Conservation (phyloP, 1,284 basidiomycete genomes). For the Ustilago lituana region DNA sequence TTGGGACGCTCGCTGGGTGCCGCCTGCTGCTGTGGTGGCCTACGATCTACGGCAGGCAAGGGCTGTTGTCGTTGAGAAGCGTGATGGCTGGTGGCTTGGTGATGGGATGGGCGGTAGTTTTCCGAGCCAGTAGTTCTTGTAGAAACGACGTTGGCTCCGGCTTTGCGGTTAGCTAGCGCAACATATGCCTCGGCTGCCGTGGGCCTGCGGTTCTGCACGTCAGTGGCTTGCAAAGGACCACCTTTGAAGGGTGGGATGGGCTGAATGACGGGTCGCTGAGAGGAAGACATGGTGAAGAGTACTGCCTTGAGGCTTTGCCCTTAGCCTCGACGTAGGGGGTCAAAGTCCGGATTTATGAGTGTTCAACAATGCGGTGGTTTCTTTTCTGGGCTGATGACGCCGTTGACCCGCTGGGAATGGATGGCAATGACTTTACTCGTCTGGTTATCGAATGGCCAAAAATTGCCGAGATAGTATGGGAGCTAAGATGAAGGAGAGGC, state of each 20-base stretch:
- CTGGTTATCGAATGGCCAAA: no score
- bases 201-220: constrained; percentile 40
- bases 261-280: constrained; percentile 37
- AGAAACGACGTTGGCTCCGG: constrained; percentile 37
- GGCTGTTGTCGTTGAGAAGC: constrained; percentile 39
- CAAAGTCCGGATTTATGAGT: not conserved
- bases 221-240: constrained; percentile 38
- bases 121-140: constrained; percentile 37
- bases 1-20: constrained; percentile 32
- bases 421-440: no score
- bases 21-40: constrained; percentile 24
- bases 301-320: constrained; percentile 10
- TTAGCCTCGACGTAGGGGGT: constrained; percentile 5
- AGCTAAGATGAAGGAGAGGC: no score
- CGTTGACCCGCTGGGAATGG: no score
- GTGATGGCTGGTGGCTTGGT: constrained; percentile 32
- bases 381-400: no score
- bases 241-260: constrained; percentile 52
- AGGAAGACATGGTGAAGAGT: constrained; percentile 32
- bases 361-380: not conserved
- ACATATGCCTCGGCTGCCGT: constrained; percentile 43
- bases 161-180: constrained; percentile 40
- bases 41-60: constrained; percentile 31
- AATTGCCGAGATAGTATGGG: no score
- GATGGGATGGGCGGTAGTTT: constrained; percentile 34